Conservation (phyloP, 345 rosid species). For the Barbarea vulgaris region DNA sequence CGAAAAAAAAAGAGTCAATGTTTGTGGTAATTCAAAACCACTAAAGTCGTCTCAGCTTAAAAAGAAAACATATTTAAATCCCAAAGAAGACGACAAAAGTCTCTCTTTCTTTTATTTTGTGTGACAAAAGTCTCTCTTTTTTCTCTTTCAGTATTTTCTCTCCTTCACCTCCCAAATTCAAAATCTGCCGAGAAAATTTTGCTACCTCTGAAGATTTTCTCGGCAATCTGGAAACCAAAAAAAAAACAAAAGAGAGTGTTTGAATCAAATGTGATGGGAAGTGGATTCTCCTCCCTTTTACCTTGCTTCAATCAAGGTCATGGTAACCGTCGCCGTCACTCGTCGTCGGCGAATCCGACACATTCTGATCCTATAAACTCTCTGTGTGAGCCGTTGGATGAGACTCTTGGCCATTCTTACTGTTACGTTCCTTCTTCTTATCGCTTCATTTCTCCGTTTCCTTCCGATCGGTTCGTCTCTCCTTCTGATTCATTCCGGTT, state of each 20-base stretch:
- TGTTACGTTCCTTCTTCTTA: conserved; percentile 92
- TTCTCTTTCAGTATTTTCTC: conserved; percentile 20
- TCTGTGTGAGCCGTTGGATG: conserved; percentile 75
- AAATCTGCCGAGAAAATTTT: conserved; percentile 26
- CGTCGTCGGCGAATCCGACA: conserved; percentile 35
- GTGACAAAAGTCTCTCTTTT: conserved; percentile 24
- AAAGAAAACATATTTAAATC: conserved; percentile 45
- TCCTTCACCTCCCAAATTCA: conserved; percentile 20
- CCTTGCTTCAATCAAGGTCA: conserved; percentile 73
- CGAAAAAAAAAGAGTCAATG: conserved; percentile 29
- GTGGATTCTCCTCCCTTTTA: conserved; percentile 73
- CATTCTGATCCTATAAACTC: conserved; percentile 47
- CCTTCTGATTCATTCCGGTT: conserved; percentile 89
- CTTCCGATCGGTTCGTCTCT: conserved; percentile 87
- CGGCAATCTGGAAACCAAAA: conserved; percentile 15
- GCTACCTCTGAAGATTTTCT: conserved; percentile 38
- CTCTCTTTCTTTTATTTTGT: conserved; percentile 1
- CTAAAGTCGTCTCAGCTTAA: conserved; percentile 49
- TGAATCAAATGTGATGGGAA: conserved; percentile 97
- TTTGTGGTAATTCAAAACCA: conserved; percentile 39
- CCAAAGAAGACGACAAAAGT: conserved; percentile 35
- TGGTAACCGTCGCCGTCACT: conserved; percentile 40
- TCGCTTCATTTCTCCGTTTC: conserved; percentile 80
- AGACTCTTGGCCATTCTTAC: conserved; percentile 94
- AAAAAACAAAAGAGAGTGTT: conserved; percentile 17